Evolutionary conservation across 805 yeast species (phyloP).

Genomic region (Candida xiaguanensis): DNA sequence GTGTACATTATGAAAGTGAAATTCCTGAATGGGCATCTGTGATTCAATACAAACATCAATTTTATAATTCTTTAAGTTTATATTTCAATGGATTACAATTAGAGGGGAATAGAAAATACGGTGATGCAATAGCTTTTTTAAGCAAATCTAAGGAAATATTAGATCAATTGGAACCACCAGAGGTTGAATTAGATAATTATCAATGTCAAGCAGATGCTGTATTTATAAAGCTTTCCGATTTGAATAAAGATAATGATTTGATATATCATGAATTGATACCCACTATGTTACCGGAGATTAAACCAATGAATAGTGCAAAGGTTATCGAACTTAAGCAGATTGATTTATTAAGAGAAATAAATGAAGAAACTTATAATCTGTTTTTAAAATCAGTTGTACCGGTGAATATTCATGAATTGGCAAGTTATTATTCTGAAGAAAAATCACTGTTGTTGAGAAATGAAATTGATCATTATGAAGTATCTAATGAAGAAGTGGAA

Average conservation of each 20-base stretch:
- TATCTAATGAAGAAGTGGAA: slow-evolving; percentile 72
- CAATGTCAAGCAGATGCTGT: slow-evolving; percentile 40
- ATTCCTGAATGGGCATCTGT: slow-evolving; percentile 49
- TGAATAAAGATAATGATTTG: slow-evolving; percentile 83
- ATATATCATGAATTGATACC: slow-evolving; percentile 83
- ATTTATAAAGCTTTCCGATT: slow-evolving; percentile 32
- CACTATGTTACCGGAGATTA: slow-evolving; percentile 55
- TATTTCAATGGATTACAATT: slow-evolving; percentile 56
- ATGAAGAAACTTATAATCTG: slow-evolving; percentile 41
- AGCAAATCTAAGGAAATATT: slow-evolving; percentile 47
- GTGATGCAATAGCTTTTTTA: slow-evolving; percentile 70
- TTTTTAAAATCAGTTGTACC: slow-evolving; percentile 82
- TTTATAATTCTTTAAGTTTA: slow-evolving; percentile 57
- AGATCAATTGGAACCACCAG: slow-evolving; percentile 28
- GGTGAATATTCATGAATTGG: slow-evolving; percentile 78
- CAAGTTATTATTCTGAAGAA: slow-evolving; percentile 86
- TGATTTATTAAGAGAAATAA: slow-evolving; percentile 39
- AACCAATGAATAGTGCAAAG: slow-evolving; percentile 67
- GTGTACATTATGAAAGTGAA: slow-evolving; percentile 46
- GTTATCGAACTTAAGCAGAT: slow-evolving; percentile 49
- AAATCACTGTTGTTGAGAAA: slow-evolving; percentile 72
- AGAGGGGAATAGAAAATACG: slow-evolving; percentile 58
- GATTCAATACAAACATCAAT: slow-evolving; percentile 49
- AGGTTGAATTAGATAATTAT: slow-evolving; percentile 34
- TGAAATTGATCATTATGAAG: slow-evolving; percentile 69